Percentiles rank a stretch among this genome's conserved stretches.
Conservation (phyloP, 1,139 yeast species). For the Kluyveromyces sp. region DNA sequence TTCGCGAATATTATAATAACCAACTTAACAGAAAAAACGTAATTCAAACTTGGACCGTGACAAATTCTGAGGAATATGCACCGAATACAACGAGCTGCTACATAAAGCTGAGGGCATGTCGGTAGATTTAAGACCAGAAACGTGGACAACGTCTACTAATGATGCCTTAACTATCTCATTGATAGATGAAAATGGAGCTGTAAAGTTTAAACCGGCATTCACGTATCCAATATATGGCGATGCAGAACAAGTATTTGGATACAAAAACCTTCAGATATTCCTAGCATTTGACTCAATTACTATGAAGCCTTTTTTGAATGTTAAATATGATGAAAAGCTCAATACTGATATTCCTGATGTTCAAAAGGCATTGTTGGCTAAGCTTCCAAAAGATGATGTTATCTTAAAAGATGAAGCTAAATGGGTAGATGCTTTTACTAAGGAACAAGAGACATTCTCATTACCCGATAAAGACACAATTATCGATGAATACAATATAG, state of each 20-base stretch:
- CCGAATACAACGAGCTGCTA: neutral
- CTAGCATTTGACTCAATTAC: conserved; percentile 50
- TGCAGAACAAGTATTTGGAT: conserved; percentile 83
- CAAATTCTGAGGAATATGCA: too few relatives aligned
- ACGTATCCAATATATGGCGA: conserved; percentile 94
- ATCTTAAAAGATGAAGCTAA: conserved; percentile 52
- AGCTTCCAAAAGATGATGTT: conserved; percentile 51
- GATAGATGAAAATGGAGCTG: conserved; percentile 49
- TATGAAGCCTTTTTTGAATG: conserved; percentile 48
- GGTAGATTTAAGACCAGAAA: conserved; percentile 39
- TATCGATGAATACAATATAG: conserved; percentile 26
- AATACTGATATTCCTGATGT: conserved; percentile 41
- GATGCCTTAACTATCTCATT: conserved; percentile 50
- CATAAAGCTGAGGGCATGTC: conserved; percentile 4
- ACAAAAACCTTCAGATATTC: conserved; percentile 49
- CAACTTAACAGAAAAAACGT: neutral
- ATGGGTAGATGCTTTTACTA: conserved; percentile 54
- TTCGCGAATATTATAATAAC: neutral
- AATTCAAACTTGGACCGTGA: neutral
- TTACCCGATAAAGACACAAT: conserved; percentile 15
- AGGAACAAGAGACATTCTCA: conserved; percentile 35
- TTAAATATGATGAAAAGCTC: conserved; percentile 48
- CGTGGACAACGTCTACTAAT: conserved; percentile 65
- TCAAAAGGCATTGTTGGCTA: conserved; percentile 42
- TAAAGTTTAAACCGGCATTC: conserved; percentile 62